Evolutionary conservation across 2,329 filamentous ascomycete species (phyloP), one percentile per base, ranked within the genome.

Genomic region (Emydomyces testavorans): DNA sequence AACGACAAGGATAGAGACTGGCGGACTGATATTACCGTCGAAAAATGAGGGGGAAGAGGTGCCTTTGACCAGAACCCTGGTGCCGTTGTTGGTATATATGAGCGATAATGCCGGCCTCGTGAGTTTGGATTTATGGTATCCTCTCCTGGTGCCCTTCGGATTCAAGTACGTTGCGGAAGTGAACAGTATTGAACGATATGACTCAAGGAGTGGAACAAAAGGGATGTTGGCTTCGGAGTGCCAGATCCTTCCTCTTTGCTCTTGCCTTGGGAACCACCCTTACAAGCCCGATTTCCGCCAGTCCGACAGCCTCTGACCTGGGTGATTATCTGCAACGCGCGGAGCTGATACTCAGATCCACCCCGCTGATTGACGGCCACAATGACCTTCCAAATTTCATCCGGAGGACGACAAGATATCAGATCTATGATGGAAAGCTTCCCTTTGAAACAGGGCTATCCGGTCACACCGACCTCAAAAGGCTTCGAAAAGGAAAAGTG

Each of bases 281-380:
- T 1, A 21, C 29, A 21, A 36, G 13, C 11, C 46, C 46, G 5
- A 38, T 20, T 13, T 29, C 46, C 15, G 46, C 46, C 21, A 36
- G 23, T 29, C 46, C 46, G 38, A 38, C 35, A n/a, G 36, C 45
- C 2, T 4, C 38, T 6, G 18, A 39, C 35, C 23, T 10, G 39
- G 42, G 36, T 31, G 23, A 55, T 48, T 50, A 54, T 36, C 53
- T 52, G 11, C 56, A 53, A 18, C 46, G 57, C 6, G 52, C 57
- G 28, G 52, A 58, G 38, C 49, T 50, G 18, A 51, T 61, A 23
- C 51, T 62, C 1, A 49, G 42, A 20, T 56, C 51, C 10, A 58
- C 57, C 3, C 60, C 60, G 6, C 40, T 63, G 29, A 59, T 62
- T 28, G 62, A 64, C 50, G 62, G 62, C 0, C 62, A 64, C 46